Evolutionary conservation across 1,139 yeast species (phyloP), one percentile per base, ranked within the genome.

Genomic region (Geotrichum candidum): DNA sequence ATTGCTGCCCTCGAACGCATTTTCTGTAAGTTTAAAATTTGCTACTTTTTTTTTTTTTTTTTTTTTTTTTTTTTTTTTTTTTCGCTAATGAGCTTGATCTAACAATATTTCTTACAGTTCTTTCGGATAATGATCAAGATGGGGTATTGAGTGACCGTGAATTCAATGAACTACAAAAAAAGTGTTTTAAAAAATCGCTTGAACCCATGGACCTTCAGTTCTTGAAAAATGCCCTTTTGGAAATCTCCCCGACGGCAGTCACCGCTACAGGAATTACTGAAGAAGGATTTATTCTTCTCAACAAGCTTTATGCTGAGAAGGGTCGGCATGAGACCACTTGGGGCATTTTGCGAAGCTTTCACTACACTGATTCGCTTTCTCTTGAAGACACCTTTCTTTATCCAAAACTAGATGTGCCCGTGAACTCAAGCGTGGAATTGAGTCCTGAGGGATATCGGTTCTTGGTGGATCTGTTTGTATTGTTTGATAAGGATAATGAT

Each of bases 311-410:
- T 72, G 96, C 96, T 0, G 96, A 90, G 68, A 83, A 84, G 54
- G 99, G 99, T 0, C 78, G 98, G 53, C 98, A 94, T 72, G 99
- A 94, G 72, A 92, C 98, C 0, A 87, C 90, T 0, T 94, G 99
- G 99, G 96, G 96, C 0, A 90, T 94, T 25, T 73, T 94, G 38
- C 75, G 99, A 60, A 83, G 91, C 0, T 94, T 89, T 73, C 89
- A 90, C 70, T 94, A 94, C 69, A 92, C 98, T 0, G 95, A 94
- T 70, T 91, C 98, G 0, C 77, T 94, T 13, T 90, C 97, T 0
- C 79, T 94, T 45, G 86, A 85, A 68, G 96, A 90, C 68, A 83
- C 83, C 63, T 86, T 90, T 60, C 74, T 94, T 31, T 84, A 82
- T 67, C 99, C 99, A 0, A 82, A 81, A 53, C 71, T 94, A 23